These are phyloP conservation scores for Pestalotiopsis sp. DNA, from an alignment of 2,329 filamentous ascomycete species.

Conservation along the genomic window DNA sequence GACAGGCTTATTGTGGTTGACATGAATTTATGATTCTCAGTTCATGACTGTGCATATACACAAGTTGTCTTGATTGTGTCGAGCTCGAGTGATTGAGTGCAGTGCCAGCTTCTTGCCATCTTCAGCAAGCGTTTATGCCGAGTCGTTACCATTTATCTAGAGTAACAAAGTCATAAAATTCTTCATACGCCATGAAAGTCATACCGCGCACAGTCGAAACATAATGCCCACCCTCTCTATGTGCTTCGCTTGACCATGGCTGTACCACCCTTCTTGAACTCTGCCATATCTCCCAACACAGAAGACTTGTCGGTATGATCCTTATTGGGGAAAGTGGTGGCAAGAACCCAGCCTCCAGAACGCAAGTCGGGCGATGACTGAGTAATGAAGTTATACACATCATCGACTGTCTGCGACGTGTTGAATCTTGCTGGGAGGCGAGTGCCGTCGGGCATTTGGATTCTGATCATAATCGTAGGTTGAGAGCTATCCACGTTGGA, in stretches of 20 bases:
- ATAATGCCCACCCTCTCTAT: constrained; percentile 5
- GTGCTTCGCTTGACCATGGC: constrained; percentile 59
- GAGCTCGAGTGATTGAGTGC: too few species aligned
- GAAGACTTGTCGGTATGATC: constrained; percentile 70
- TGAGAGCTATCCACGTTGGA: constrained; percentile 62
- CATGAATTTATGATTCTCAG: background rate
- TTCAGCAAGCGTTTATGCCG: too few species aligned
- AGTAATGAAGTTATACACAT: constrained; percentile 75
- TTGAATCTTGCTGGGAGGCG: constrained; percentile 82
- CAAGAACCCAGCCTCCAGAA: constrained; percentile 69
- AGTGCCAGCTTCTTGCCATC: too few species aligned
- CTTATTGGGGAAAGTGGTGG: constrained; percentile 83
- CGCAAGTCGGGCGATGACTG: constrained; percentile 60
- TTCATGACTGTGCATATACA: background rate
- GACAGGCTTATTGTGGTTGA: background rate
- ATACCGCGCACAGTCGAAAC: background rate
- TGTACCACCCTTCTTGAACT: constrained; percentile 68
- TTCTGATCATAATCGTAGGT: constrained; percentile 71
- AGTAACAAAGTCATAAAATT: background rate
- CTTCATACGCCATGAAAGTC: constrained; percentile 10
- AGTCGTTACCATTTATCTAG: too few species aligned
- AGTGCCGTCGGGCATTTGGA: constrained; percentile 78
- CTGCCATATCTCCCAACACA: constrained; percentile 60
- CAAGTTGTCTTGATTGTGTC: too few species aligned
- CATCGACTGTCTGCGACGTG: constrained; percentile 73